A percentile compares a stretch with the other conserved stretches of the same genome.
Evolutionary conservation across 1,284 basidiomycete genomes (phyloP).

Genomic region (Austroboletus sp.): DNA sequence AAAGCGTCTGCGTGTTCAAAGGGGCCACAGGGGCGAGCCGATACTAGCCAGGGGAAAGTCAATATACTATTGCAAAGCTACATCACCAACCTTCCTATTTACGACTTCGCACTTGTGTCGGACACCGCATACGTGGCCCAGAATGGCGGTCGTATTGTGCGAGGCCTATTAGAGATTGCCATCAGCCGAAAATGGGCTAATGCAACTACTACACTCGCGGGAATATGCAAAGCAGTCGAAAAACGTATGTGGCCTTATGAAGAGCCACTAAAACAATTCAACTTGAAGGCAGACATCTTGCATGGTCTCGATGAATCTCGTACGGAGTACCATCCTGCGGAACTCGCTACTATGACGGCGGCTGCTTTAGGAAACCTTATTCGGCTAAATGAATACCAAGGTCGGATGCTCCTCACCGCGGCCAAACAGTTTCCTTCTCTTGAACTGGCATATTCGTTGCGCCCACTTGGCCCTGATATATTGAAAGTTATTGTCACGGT

Average conservation of each 20-base stretch:
- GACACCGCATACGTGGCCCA: slow-evolving; percentile 91
- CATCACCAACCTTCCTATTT: slow-evolving; percentile 75
- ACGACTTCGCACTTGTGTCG: slow-evolving; percentile 96
- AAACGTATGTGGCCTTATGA: slow-evolving; percentile 94
- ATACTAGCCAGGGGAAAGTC: slow-evolving; percentile 77
- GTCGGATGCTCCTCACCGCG: slow-evolving; percentile 69
- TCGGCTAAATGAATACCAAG: slow-evolving; percentile 84
- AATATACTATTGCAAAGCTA: slow-evolving; percentile 92
- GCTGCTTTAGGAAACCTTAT: slow-evolving; percentile 77
- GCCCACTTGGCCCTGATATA: slow-evolving; percentile 79
- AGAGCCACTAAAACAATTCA: slow-evolving; percentile 81
- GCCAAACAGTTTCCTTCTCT: slow-evolving; percentile 84
- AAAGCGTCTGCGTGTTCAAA: neutral
- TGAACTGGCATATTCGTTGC: slow-evolving; percentile 62
- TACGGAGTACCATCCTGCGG: slow-evolving; percentile 74
- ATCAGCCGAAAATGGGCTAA: slow-evolving; percentile 89
- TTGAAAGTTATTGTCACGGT: slow-evolving; percentile 71
- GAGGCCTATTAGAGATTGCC: slow-evolving; percentile 90
- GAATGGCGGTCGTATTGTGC: slow-evolving; percentile 90
- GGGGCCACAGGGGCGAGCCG: slow-evolving; percentile 58
- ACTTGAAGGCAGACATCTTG: slow-evolving; percentile 72
- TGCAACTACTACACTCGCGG: slow-evolving; percentile 75
- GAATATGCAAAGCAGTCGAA: slow-evolving; percentile 90
- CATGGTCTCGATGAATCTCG: slow-evolving; percentile 78
- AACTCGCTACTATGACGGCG: slow-evolving; percentile 72